A percentile compares a stretch with the other conserved stretches of the same genome.
Conservation (phyloP, 352 stramenopile species). For the Pythium monospermum region DNA sequence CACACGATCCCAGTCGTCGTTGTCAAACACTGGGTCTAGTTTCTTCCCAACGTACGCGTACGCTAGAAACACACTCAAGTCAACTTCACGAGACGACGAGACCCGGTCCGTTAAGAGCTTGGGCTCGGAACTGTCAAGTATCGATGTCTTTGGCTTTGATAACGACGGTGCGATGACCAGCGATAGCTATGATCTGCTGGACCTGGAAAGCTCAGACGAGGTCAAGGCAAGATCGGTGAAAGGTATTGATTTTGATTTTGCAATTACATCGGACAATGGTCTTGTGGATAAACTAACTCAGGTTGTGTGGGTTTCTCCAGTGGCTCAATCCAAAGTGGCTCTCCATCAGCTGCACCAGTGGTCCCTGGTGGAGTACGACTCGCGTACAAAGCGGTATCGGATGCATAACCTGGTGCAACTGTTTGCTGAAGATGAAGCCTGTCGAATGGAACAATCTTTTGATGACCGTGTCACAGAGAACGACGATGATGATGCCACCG, state of each 20-base stretch:
- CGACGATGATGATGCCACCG: not conserved
- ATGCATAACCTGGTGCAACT: slow-evolving; percentile 84
- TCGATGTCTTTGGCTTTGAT: slow-evolving; percentile 70
- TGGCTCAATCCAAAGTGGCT: slow-evolving; percentile 43
- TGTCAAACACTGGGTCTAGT: slow-evolving; percentile 3
- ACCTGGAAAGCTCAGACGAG: slow-evolving; percentile 68
- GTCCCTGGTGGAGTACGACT: slow-evolving; percentile 78
- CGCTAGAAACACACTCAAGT: slow-evolving; percentile 23
- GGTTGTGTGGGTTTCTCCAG: slow-evolving; percentile 3
- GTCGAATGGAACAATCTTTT: slow-evolving; percentile 40
- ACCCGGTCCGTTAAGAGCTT: slow-evolving; percentile 48
- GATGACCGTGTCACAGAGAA: slow-evolving; percentile 10
- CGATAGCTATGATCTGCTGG: slow-evolving; percentile 70
- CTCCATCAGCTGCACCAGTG: slow-evolving; percentile 68
- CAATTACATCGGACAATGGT: not conserved
- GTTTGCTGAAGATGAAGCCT: slow-evolving; percentile 78
- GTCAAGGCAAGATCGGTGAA: slow-evolving; percentile 41
- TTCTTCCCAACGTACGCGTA: slow-evolving; percentile 55
- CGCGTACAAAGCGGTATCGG: slow-evolving; percentile 60
- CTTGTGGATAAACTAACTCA: not conserved
- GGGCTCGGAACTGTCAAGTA: slow-evolving; percentile 55
- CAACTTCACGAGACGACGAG: slow-evolving; percentile 37
- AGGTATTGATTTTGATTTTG: slow-evolving; percentile 23
- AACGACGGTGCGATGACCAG: slow-evolving; percentile 79
- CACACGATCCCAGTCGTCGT: slow-evolving; percentile 23